Conservation (phyloP, 2,329 filamentous ascomycete genomes). For the Aspergillus terreus region DNA sequence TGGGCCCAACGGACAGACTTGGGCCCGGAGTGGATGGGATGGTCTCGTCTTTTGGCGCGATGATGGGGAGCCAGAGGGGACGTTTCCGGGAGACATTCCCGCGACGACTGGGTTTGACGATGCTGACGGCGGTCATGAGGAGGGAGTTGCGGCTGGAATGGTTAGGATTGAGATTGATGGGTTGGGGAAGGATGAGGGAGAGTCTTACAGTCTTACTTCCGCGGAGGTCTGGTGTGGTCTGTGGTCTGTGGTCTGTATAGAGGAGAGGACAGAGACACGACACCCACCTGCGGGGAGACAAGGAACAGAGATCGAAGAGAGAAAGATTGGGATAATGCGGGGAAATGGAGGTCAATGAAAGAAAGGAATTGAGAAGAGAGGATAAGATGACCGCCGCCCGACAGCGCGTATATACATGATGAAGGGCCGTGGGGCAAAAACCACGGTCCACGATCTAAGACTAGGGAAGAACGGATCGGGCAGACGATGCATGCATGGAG, state of each 20-base stretch:
- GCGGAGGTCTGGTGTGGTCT: too few relatives aligned
- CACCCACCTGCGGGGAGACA: too few relatives aligned
- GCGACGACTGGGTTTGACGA: slow-evolving; percentile 36
- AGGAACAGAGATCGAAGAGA: not conserved
- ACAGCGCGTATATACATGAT: not conserved
- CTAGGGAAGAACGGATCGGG: not conserved
- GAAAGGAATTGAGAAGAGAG: not conserved
- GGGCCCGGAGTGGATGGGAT: slow-evolving; percentile 12
- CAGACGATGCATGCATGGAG: not conserved
- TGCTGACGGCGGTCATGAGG: slow-evolving; percentile 32
- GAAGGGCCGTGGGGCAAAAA: not conserved
- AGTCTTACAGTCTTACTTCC: too few relatives aligned
- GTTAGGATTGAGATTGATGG: too few relatives aligned
- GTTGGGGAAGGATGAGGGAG: too few relatives aligned
- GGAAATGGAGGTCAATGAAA: not conserved
- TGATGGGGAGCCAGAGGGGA: slow-evolving; percentile 38
- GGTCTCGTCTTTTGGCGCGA: slow-evolving; percentile 43
- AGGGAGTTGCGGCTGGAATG: too few relatives aligned
- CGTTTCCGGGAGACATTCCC: slow-evolving; percentile 36
- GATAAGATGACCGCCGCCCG: not conserved
- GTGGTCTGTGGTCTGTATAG: not conserved
- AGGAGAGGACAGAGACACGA: not conserved
- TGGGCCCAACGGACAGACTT: slow-evolving; percentile 18
- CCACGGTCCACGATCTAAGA: not conserved
- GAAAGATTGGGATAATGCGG: not conserved